A percentile compares a stretch with the other conserved stretches of the same genome.
phyloP scores from a whole-genome alignment of 2,329 filamentous ascomycete genomes.

The Westerdykella ornata region DNA sequence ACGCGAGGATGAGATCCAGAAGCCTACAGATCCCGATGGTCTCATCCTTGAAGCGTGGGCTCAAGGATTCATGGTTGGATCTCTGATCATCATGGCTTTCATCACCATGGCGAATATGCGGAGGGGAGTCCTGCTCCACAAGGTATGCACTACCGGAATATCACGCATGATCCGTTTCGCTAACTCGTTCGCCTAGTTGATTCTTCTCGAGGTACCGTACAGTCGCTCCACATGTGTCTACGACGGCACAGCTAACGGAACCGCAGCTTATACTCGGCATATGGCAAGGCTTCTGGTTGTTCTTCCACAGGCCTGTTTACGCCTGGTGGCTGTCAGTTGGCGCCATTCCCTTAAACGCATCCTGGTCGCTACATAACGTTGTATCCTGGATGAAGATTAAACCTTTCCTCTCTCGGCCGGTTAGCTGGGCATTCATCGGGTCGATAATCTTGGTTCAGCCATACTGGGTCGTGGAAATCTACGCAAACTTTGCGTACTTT shows the following conservation, averaged over 20 bases:
- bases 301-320: conserved; percentile 50
- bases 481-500: conserved; percentile 60
- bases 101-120: conserved; percentile 47
- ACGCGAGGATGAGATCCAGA: conserved; percentile 15
- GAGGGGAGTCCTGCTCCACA: conserved; percentile 43
- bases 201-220: conserved; percentile 42
- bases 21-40: conserved; percentile 27
- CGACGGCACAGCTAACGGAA: conserved; percentile 6
- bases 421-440: conserved; percentile 52
- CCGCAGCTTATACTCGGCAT: conserved; percentile 50
- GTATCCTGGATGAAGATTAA: conserved; percentile 62
- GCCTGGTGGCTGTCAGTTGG: conserved; percentile 59
- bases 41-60: conserved; percentile 38
- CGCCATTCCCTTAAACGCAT: conserved; percentile 56
- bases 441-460: conserved; percentile 55
- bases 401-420: conserved; percentile 50
- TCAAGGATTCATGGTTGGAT: conserved; percentile 38
- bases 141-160: conserved; percentile 20
- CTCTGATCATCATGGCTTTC: conserved; percentile 44
- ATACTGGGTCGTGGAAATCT: conserved; percentile 60
- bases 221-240: background rate
- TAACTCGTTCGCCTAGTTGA: conserved; percentile 32
- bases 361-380: conserved; percentile 59
- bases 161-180: conserved; percentile 1
- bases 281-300: conserved; percentile 55